Base-by-base conservation (phyloP, 1,284 basidiomycete genomes). In the Cystobasidium sp. region DNA sequence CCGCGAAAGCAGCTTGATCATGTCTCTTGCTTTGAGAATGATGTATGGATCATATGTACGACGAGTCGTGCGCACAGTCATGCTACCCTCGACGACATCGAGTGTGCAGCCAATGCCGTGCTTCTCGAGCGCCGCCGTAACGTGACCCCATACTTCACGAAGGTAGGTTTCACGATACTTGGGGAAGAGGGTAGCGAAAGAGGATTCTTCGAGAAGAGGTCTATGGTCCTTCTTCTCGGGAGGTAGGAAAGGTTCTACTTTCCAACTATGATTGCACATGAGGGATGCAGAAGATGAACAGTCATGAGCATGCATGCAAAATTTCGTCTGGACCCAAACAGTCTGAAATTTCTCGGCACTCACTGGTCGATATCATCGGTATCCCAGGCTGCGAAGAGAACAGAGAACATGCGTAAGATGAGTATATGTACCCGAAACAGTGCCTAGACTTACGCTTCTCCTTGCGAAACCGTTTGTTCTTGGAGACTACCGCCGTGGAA, bases 111-210 rank as follows among this genome's bases (percentile, higher is more conserved):
- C 88, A 52, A 99, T 85, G 12, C 92, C 93, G 83, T 94, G 88
- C 20, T 88, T 81, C 61, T 97, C 94, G 56, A 99, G 84, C 6
- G 92, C 88, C 66, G 88, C 87, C 0, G 94, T 97, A n/a, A 97
- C 92, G 9, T 91, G 90, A 77, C 90, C 90, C 96, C 97, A 99
- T 67, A 93, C 90, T 83, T 97, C 93, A 69, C 94, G 88, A 63
- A 99, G 85, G 81, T 99, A 98, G 78, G 92, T 93, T 87, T 99
- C 96, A 74, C 97, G 88, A 82, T 99, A 99, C 84, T 97, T 99
- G 41, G 97, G 97, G 83, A 99, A 99, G 8, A 99, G 88, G 0
- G 97, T 97, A 3, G 97, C 95, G 80, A 99, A 99, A 0, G 92
- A 95, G 8, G 93, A 95, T 84, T 99, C 97, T 82, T 99, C 95